Evolutionary conservation across 192 early-diverging fungal genomes (phyloP).

Genomic region (Backusella tuberculispora): DNA sequence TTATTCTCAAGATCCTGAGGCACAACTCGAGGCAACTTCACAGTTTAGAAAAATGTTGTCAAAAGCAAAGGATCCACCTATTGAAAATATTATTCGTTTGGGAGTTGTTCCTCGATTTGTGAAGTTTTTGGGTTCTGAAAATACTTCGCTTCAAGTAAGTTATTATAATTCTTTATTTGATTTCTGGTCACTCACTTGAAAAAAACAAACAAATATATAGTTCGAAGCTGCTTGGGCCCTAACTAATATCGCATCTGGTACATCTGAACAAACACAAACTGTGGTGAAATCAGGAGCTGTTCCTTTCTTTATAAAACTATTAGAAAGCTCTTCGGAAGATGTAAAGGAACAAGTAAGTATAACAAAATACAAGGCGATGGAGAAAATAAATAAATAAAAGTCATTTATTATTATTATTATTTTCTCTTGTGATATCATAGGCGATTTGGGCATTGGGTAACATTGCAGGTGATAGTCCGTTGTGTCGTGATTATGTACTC

Average conservation of each 20-base stretch:
- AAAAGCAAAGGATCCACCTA: constrained; percentile 94
- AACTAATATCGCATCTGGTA: constrained; percentile 51
- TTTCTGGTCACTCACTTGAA: too few relatives aligned
- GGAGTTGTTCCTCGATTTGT: constrained; percentile 95
- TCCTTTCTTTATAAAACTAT: constrained; percentile 43
- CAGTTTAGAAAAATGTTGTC: constrained; percentile 96
- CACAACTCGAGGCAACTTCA: constrained; percentile 80
- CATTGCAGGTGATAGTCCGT: constrained; percentile 50
- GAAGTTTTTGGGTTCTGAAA: constrained; percentile 85
- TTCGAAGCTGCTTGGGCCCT: constrained; percentile 57
- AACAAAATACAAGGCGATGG: background rate
- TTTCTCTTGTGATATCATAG: background rate
- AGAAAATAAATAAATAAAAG: too few relatives aligned
- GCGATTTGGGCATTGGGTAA: constrained; percentile 55
- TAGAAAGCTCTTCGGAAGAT: constrained; percentile 30
- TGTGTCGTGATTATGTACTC: constrained; percentile 44
- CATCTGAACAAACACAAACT: constrained; percentile 40
- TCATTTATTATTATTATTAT: too few relatives aligned
- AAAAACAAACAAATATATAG: constrained; percentile 1
- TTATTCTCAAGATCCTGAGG: constrained; percentile 76
- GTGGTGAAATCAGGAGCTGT: constrained; percentile 49
- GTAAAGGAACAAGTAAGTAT: constrained; percentile 31
- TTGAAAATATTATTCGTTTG: constrained; percentile 92
- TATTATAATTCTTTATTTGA: constrained; percentile 1
- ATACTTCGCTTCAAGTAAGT: constrained; percentile 82